Conservation (phyloP, 2,329 filamentous ascomycete genomes). For the Trichophyton equinum region DNA sequence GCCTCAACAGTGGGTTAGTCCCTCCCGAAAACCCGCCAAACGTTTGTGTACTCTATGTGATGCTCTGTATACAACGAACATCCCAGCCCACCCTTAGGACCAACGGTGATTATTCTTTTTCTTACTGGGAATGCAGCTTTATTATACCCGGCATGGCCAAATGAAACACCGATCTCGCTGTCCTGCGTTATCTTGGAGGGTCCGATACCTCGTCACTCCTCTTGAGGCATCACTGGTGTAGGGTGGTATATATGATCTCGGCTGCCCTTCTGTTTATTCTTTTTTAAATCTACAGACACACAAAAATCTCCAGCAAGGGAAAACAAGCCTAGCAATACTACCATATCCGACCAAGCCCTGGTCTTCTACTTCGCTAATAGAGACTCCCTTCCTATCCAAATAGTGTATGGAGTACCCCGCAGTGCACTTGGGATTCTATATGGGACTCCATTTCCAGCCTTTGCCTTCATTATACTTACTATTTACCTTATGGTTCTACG, state of each 20-base stretch:
- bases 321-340: background rate
- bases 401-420: conserved; percentile 3
- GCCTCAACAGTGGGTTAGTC: conserved; percentile 1
- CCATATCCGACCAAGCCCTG: background rate
- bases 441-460: background rate
- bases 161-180: background rate
- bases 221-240: background rate
- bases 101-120: background rate
- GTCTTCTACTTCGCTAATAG: background rate
- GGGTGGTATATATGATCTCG: background rate
- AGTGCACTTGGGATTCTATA: background rate
- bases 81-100: background rate
- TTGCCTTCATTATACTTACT: background rate
- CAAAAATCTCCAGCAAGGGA: background rate
- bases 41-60: background rate
- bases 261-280: background rate
- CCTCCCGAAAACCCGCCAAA: background rate
- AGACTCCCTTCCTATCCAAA: background rate
- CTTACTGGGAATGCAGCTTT: background rate
- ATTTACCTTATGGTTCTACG: background rate
- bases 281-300: background rate
- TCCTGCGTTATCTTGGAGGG: background rate
- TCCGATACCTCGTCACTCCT: background rate
- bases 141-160: background rate
- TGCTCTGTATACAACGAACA: background rate